Conservation (phyloP, 1,284 basidiomycete genomes). For the Rhodotorula sp. region DNA sequence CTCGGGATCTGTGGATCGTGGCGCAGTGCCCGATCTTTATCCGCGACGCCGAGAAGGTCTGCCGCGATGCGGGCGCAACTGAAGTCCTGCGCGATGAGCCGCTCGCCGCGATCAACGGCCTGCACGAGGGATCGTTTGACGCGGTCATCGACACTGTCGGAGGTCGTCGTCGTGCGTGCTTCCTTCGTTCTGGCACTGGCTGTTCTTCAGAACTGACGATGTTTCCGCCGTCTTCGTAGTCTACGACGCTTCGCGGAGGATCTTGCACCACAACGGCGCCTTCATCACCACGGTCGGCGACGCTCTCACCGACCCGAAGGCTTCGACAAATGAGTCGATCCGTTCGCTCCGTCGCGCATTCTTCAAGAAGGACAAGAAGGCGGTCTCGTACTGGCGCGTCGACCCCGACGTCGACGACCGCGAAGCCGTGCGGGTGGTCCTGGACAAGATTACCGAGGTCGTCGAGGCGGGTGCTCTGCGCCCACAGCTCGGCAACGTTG, state of each 20-base stretch:
- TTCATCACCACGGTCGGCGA: conserved; percentile 47
- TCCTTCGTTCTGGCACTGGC: neutral
- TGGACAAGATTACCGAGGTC: conserved; percentile 32
- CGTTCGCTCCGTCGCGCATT: conserved; percentile 49
- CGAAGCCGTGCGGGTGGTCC: conserved; percentile 29
- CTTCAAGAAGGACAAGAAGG: conserved; percentile 51
- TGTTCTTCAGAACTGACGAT: conserved; percentile 21
- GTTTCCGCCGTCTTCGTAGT: conserved; percentile 10
- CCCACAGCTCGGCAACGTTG: conserved; percentile 27
- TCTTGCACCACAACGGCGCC: conserved; percentile 48
- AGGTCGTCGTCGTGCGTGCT: conserved; percentile 27
- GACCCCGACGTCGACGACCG: conserved; percentile 32
- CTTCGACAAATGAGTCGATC: conserved; percentile 21
- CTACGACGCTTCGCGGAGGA: conserved; percentile 51
- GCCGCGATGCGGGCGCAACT: conserved; percentile 50
- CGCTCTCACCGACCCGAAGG: conserved; percentile 39
- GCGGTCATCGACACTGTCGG: conserved; percentile 46
- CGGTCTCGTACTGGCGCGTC: conserved; percentile 47
- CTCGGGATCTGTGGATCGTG: conserved; percentile 49
- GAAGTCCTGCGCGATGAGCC: conserved; percentile 51
- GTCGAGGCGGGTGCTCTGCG: conserved; percentile 32
- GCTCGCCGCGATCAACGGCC: conserved; percentile 49
- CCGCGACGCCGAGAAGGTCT: conserved; percentile 47
- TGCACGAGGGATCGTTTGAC: conserved; percentile 51
- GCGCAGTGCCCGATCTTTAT: conserved; percentile 49